Conservation (phyloP, 169 alveolate species). For the Cryptosporidium andersoni region DNA sequence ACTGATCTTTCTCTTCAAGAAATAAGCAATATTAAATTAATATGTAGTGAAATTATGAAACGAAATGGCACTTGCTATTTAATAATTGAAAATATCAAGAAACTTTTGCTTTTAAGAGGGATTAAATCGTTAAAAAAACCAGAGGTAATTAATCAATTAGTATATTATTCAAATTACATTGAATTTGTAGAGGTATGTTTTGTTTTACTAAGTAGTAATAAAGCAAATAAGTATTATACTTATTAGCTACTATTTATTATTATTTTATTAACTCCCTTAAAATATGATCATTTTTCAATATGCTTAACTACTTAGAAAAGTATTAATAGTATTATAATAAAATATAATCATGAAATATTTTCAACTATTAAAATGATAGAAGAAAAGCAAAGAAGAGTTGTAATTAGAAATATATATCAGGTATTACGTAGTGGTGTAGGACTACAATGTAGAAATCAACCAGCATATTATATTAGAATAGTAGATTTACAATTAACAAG, state of each 20-base stretch:
- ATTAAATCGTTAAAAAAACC: conserved; percentile 22
- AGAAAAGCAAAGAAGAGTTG: conserved; percentile 43
- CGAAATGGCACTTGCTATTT: conserved; percentile 54
- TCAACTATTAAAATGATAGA: conserved; percentile 24
- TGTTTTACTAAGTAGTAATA: neutral
- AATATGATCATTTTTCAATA: no score
- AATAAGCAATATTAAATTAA: conserved; percentile 29
- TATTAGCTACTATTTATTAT: neutral
- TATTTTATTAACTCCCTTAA: no score
- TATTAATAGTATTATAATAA: conserved; percentile 25
- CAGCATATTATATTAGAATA: conserved; percentile 41
- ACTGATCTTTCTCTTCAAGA: conserved; percentile 3
- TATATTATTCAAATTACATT: conserved; percentile 35
- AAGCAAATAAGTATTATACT: neutral
- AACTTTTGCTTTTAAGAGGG: conserved; percentile 41
- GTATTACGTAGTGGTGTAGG: conserved; percentile 54
- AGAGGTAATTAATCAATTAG: conserved; percentile 12
- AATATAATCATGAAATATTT: neutral
- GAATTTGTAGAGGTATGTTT: conserved; percentile 62
- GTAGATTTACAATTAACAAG: conserved; percentile 40
- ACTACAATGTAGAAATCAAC: conserved; percentile 33
- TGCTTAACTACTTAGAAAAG: conserved; percentile 9
- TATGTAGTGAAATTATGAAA: conserved; percentile 45
- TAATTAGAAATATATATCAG: conserved; percentile 19
- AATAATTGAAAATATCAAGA: conserved; percentile 35